Evolutionary conservation across 2,329 filamentous ascomycete species (phyloP).

Genomic region (Sporothrix brunneoviolacea): DNA sequence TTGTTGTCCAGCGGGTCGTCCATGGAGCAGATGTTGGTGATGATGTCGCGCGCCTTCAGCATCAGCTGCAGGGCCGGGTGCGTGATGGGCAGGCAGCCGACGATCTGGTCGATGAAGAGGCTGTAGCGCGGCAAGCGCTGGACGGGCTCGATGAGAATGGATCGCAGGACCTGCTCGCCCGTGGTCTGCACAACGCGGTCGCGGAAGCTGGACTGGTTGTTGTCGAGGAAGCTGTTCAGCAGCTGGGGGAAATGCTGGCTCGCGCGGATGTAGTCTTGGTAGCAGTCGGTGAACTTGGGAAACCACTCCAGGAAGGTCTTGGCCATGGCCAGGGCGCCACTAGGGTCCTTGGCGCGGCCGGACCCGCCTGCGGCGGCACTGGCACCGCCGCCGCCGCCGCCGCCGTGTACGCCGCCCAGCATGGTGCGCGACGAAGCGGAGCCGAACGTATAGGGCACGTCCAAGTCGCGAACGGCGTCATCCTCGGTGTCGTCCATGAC

Average conservation of each 20-base stretch:
- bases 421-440: slow-evolving; percentile 20
- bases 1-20: slow-evolving; percentile 66
- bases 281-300: slow-evolving; percentile 82
- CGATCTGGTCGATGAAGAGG: slow-evolving; percentile 91
- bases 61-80: slow-evolving; percentile 79
- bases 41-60: slow-evolving; percentile 83
- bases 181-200: slow-evolving; percentile 71
- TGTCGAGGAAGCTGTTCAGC: slow-evolving; percentile 68
- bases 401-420: neutral
- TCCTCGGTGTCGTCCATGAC: slow-evolving; percentile 80
- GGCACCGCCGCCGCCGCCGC: slow-evolving; percentile 27
- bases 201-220: slow-evolving; percentile 66
- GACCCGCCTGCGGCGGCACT: slow-evolving; percentile 30
- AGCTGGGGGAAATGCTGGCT: slow-evolving; percentile 82
- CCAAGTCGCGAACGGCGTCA: slow-evolving; percentile 69
- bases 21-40: slow-evolving; percentile 93
- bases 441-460: slow-evolving; percentile 38
- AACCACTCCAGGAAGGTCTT: slow-evolving; percentile 86
- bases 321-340: slow-evolving; percentile 70
- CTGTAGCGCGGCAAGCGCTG: slow-evolving; percentile 92
- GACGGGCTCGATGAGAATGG: slow-evolving; percentile 90
- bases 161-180: slow-evolving; percentile 85
- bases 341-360: slow-evolving; percentile 58
- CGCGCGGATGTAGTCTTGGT: slow-evolving; percentile 85
- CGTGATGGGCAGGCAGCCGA: slow-evolving; percentile 73